Base-by-base conservation (phyloP, 495 filamentous ascomycete species). In the Trichoderma asperelloides region DNA sequence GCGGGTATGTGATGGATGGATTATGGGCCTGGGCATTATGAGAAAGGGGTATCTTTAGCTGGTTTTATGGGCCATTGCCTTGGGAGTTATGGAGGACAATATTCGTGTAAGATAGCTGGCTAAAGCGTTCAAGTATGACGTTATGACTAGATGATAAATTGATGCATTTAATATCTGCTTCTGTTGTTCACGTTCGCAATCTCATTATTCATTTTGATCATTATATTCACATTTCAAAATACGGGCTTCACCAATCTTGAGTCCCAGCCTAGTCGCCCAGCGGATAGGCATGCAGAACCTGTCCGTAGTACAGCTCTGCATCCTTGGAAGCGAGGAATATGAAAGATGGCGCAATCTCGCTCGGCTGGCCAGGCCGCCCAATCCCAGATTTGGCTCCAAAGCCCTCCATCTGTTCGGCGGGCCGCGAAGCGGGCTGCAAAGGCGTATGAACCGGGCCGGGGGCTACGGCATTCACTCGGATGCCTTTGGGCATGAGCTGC, bases 401-500 rank as follows among this genome's bases (percentile, higher is more conserved):
- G 21, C 73, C 76, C 62, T 87, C 79, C 81, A 87, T 86, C 68
- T 82, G 73, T 68, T 85, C 78, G 8, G 80, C 71, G 7, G 80
- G 74, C 8, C 80, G 73, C 7, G 81, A 82, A 30, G 84, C 84
- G 0, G 79, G 79, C 74, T 86, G 85, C 25, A 88, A 80, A 3
- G 86, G 84, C 1, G 84, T 88, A 72, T 87, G 85, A 1, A 88
- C 79, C 2, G 82, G 82, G 6, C 85, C 85, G 1, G 84, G 84
- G 76, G 84, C 84, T 6, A 88, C 86, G 23, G 80, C 82, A 68
- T 89, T 89, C 25, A 88, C 86, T 0, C 85, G 75, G 68, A 89
- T 89, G 5, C 86, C 86, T 71, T 85, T 86, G 2, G 81, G 75
- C 16, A 81, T 76, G 33, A 88, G 75, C 41, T 88, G 78, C 65